Conservation (phyloP, 352 stramenopile genomes). For the Phytophthora foliorum region DNA sequence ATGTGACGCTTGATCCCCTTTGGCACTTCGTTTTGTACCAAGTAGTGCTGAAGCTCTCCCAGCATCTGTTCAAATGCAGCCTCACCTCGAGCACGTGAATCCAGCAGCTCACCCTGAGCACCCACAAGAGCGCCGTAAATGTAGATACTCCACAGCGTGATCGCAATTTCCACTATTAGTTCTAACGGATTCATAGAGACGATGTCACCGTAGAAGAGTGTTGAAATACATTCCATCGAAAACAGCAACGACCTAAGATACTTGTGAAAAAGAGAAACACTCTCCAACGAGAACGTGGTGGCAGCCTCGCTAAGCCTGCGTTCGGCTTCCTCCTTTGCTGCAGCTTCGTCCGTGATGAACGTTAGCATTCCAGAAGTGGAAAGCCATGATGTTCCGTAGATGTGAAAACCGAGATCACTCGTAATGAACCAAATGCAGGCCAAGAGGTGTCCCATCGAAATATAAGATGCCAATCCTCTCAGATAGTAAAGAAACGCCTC, state of each 20-base stretch:
- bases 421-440: slow-evolving; percentile 68
- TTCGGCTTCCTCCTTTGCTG: slow-evolving; percentile 13
- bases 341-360: slow-evolving; percentile 6
- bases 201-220: slow-evolving; percentile 78
- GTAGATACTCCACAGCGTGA: slow-evolving; percentile 77
- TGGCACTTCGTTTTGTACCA: slow-evolving; percentile 74
- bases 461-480: slow-evolving; percentile 54
- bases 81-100: slow-evolving; percentile 52
- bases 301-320: slow-evolving; percentile 21
- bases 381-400: slow-evolving; percentile 65
- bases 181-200: slow-evolving; percentile 74
- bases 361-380: slow-evolving; percentile 66
- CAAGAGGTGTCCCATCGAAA: slow-evolving; percentile 71
- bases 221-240: slow-evolving; percentile 73
- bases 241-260: slow-evolving; percentile 76
- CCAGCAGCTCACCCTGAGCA: slow-evolving; percentile 61
- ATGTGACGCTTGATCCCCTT: slow-evolving; percentile 75
- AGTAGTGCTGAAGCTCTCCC: slow-evolving; percentile 74
- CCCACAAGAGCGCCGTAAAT: slow-evolving; percentile 76
- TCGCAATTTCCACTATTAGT: slow-evolving; percentile 60
- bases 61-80: slow-evolving; percentile 75
- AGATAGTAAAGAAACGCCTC: slow-evolving; percentile 62
- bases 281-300: slow-evolving; percentile 2
- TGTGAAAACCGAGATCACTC: slow-evolving; percentile 46
- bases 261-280: slow-evolving; percentile 58